Evolutionary conservation across 192 early-diverging fungal species (phyloP), one percentile per base, ranked within the genome.

Genomic region (Dispira parvispora): DNA sequence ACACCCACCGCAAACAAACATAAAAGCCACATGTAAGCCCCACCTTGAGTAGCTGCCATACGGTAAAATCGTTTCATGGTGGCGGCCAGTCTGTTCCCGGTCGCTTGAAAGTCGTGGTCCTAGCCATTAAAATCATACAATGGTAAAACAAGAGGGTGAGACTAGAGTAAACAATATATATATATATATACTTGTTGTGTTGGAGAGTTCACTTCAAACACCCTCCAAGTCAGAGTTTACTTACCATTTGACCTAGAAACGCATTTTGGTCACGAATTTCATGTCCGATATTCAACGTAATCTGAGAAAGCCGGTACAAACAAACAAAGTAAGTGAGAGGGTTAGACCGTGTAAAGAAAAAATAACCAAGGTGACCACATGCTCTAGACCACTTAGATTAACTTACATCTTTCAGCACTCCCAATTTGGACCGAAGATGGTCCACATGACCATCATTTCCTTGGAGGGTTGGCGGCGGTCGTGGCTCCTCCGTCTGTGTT

Each of bases 11-110:
- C 54, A 27, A 56, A 56, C 25, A 20, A 14, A 27, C 54, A 56
- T 10, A 56, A 27, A 14, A 56, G 25, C 54, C 54, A 56, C 54
- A 56, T 56, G 54, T 56, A 27, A 10, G 54, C 54, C 54, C 54
- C 54, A 26, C 54, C 27, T 56, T 56, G 54, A 10, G n/a, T 16
- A 26, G n/a, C 26, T 20, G 54, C 54, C 54, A 56, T 56, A 14
- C 20, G 54, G 26, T 56, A 56, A 56, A 56, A 56, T 20, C 54
- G 54, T 27, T 56, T 56, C 54, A 56, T 56, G 54, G 54, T 56
- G 13, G 13, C 54, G 14, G 54, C 54, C 13, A 56, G 54, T 14
- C 3, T 27, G 26, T 16, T 26, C 21, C 54, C 54, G 21, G 54
- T 56, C 13, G 13, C 26, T 26, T 56, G 21, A 27, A 56, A 56